A percentile compares a stretch with the other conserved stretches of the same genome.
Conservation (phyloP, 2,329 filamentous ascomycete genomes). For the Penicillium sp. region DNA sequence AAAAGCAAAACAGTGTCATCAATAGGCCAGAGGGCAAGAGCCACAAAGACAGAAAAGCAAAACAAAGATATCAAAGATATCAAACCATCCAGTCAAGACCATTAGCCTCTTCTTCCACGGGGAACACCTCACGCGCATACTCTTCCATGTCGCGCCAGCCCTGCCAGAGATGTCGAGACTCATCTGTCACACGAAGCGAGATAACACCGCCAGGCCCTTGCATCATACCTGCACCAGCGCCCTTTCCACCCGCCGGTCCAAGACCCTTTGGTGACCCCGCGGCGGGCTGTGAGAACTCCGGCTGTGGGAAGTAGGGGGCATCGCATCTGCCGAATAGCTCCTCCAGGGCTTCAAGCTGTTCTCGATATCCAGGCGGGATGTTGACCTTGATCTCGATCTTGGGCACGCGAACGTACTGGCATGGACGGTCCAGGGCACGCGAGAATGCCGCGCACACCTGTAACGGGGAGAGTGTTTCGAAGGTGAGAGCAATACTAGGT, state of each 20-base stretch:
- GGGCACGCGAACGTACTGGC: conserved; percentile 73
- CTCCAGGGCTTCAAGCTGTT: conserved; percentile 72
- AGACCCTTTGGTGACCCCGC: conserved; percentile 41
- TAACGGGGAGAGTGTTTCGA: conserved; percentile 79
- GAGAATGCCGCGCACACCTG: conserved; percentile 82
- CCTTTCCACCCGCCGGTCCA: conserved; percentile 40
- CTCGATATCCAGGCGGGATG: conserved; percentile 82
- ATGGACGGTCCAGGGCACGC: conserved; percentile 72
- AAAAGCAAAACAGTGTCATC: conserved; percentile 6
- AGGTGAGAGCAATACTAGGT: conserved; percentile 77
- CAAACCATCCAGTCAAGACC: conserved; percentile 84
- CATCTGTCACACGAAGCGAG: conserved; percentile 68
- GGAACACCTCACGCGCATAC: conserved; percentile 91
- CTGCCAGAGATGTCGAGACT: conserved; percentile 84
- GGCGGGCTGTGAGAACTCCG: conserved; percentile 51
- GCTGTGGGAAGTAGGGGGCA: conserved; percentile 64
- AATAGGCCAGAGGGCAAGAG: not conserved
- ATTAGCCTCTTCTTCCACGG: conserved; percentile 90
- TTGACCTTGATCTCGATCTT: conserved; percentile 78
- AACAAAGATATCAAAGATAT: not conserved
- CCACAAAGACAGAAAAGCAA: not conserved
- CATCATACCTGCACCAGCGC: conserved; percentile 48
- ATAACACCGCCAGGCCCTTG: conserved; percentile 54
- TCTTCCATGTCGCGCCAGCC: conserved; percentile 88
- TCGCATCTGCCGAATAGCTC: conserved; percentile 59